A percentile compares a stretch with the other conserved stretches of the same genome.
Conservation (phyloP, 768 basidiomycete species). For the Scleroderma citrinum region DNA sequence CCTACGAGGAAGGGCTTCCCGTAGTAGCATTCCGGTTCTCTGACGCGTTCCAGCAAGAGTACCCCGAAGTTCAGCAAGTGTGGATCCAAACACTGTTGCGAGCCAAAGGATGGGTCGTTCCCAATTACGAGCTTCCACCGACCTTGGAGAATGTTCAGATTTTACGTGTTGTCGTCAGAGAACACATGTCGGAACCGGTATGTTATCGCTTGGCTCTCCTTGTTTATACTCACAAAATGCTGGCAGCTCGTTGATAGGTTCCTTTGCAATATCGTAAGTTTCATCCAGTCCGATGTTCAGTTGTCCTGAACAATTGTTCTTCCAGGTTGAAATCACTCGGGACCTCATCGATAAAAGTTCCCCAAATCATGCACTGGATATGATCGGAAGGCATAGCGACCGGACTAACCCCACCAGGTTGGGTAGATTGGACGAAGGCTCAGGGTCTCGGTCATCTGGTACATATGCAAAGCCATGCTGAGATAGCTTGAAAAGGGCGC, state of each 20-base stretch:
- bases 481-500: constrained; percentile 21
- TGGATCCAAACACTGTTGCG: constrained; percentile 51
- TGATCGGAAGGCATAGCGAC: constrained; percentile 29
- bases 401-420: constrained; percentile 18
- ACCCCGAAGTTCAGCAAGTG: constrained; percentile 53
- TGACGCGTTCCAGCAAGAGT: constrained; percentile 42
- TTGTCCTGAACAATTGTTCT: constrained; percentile 1
- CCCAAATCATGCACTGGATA: constrained; percentile 46
- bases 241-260: constrained; percentile 57
- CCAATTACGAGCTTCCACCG: constrained; percentile 57
- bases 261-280: constrained; percentile 62
- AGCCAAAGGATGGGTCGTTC: constrained; percentile 51
- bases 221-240: constrained; percentile 20
- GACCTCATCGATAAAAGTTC: constrained; percentile 43
- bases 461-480: constrained; percentile 69
- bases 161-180: constrained; percentile 56
- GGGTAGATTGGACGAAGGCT: constrained; percentile 44
- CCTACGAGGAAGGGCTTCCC: constrained; percentile 45
- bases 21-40: constrained; percentile 53
- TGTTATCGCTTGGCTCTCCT: constrained; percentile 22
- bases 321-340: constrained; percentile 60
- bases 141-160: constrained; percentile 46
- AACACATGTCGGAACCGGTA: constrained; percentile 47
- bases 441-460: constrained; percentile 44
- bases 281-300: background rate